Evolutionary conservation across 306 rosid genomes (phyloP).

Genomic region (peach (Prunus persica)): DNA sequence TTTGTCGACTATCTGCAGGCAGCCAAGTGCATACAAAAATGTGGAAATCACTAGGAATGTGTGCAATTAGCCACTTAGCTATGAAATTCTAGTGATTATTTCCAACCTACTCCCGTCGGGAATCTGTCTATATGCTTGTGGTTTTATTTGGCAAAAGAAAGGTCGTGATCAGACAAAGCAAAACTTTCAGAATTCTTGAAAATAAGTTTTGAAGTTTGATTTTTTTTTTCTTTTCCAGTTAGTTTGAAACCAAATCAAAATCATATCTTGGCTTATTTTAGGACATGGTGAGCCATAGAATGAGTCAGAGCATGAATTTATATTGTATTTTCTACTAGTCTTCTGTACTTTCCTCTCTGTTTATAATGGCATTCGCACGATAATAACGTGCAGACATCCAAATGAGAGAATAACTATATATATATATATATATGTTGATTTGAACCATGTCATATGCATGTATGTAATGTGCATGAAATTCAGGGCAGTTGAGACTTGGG

Average conservation of each 20-base stretch:
- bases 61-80: background rate
- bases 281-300: too few relatives aligned
- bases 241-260: background rate
- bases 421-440: background rate
- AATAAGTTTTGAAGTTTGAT: background rate
- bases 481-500: constrained; percentile 8
- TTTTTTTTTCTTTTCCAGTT: background rate
- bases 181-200: background rate
- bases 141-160: constrained; percentile 5
- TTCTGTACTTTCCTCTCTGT: too few relatives aligned
- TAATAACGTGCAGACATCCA: too few relatives aligned
- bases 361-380: too few relatives aligned
- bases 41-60: background rate
- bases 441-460: background rate
- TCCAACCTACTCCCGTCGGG: constrained; percentile 4
- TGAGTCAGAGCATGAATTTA: too few relatives aligned
- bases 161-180: background rate
- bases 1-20: constrained; percentile 19
- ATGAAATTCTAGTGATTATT: constrained; percentile 13
- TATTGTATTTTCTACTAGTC: too few relatives aligned
- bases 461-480: background rate
- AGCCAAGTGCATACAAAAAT: background rate
- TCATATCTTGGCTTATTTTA: too few relatives aligned
- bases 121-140: background rate
- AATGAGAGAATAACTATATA: too few relatives aligned